Base-by-base conservation (phyloP, 2,329 filamentous ascomycete genomes). In the Verticillium tricorpus region DNA sequence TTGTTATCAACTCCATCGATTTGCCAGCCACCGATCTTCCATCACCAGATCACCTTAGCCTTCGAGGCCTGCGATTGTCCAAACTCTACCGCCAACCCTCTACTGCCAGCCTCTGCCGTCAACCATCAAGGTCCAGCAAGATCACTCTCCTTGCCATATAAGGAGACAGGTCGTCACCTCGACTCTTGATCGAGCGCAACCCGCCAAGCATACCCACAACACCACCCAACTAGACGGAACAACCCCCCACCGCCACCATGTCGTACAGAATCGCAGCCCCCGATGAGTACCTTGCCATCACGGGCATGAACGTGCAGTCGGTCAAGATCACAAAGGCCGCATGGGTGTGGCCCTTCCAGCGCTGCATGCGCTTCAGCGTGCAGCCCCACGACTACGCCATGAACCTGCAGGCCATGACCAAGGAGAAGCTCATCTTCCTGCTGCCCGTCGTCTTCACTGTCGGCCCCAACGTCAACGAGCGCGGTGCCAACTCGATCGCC, bases 361-460 rank as follows among this genome's bases (percentile, higher is more conserved):
- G 86, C 71, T 86, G 78, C 74, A 81, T 77, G 61, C 81, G 82
- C 69, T 85, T 85, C 63, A 85, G 81, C 64, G 87, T 91, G 69
- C 88, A 88, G 66, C 89, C 90, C 0, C 91, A 91, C 71, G 92
- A 96, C 76, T 94, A 95, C 75, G 86, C 85, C 62, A 91, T 96
- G 82, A 87, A 88, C 61, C 79, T 96, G 1, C 90, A 93, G 72
- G 92, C 92, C 61, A 96, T 96, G 92, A 96, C 92, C 19, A 86
- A 89, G 69, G 92, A 96, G 78, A 96, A 96, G 74, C 82, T 95
- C 3, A 90, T 93, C 66, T 93, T 95, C 72, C 82, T 87, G 5
- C 83, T 95, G 0, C 92, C 91, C 2, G 91, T 92, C 12, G 90
- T 95, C 65, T 95, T 95, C 77, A 95, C 92, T 40, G 89, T 95